A percentile compares a stretch with the other conserved stretches of the same genome.
These are phyloP conservation scores for Cryptosporidium ubiquitum DNA, from an alignment of 169 alveolate species.

Conservation along the genomic window DNA sequence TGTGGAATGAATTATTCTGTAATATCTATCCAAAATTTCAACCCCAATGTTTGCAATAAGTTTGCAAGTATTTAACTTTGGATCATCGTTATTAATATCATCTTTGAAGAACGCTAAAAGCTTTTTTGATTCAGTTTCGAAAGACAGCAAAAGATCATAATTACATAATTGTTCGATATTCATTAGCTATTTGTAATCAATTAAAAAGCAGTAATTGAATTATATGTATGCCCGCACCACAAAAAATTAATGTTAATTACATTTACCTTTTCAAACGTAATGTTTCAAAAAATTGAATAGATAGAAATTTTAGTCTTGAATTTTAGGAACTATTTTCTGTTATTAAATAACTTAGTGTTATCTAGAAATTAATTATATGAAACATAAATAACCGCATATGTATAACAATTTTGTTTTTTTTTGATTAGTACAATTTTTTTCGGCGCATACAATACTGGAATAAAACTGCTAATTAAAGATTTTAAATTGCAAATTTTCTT, in stretches of 20 bases:
- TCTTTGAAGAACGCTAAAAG: conserved; percentile 1
- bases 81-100: background rate
- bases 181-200: background rate
- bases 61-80: background rate
- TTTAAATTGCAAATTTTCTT: background rate
- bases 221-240: conserved; percentile 1
- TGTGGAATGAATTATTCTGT: background rate
- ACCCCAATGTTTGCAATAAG: conserved; percentile 1
- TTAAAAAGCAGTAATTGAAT: background rate
- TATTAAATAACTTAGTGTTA: background rate
- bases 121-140: conserved; percentile 3
- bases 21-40: conserved; percentile 31
- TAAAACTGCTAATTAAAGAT: background rate
- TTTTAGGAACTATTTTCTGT: background rate
- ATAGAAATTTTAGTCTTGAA: background rate
- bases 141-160: background rate
- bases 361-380: background rate
- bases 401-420: background rate
- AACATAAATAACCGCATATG: background rate
- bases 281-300: background rate
- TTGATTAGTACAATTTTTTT: background rate
- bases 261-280: too few relatives aligned
- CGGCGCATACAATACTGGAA: background rate
- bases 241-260: too few relatives aligned
- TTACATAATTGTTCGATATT: conserved; percentile 5